Base-by-base conservation (phyloP, 2,329 filamentous ascomycete genomes). In the Diaporthe caulivora region DNA sequence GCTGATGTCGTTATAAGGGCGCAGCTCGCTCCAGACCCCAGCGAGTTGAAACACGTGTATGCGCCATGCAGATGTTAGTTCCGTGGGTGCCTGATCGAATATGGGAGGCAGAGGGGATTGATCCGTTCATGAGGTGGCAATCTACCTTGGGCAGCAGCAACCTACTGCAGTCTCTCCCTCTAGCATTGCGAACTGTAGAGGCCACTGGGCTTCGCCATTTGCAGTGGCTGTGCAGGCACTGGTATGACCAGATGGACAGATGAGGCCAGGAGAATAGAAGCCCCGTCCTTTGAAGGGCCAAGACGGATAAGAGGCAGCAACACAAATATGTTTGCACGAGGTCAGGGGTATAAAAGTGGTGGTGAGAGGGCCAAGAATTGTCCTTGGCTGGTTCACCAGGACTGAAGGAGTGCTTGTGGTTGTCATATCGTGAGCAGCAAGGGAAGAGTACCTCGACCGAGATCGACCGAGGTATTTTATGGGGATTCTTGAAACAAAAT, bases 161-260 rank as follows among this genome's bases (percentile, higher is more conserved):
- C 70, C 24, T 9, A 55, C 70, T 29, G 34, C 70, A 26, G 70
- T 65, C 31, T 65, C 70, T 3, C 47, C 57, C 10, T 60, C 17
- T 34, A 55, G 18, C 70, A 71, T 65, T 26, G 21, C 40, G 18
- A 65, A 55, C 34, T 71, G 70, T 24, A 71, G 47, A 44, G 60
- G 29, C 70, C 70, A 71, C 8, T 65, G 34, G 11, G 47, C 57
- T 24, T 18, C 49, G 17, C 69, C 57, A 7, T 26, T 55, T n/a
- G 57, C 67, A 29, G 53, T 70, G 10, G 67, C 67, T 34, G 53
- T 70, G 26, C 70, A 65, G 13, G 57, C 70, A 71, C 70, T 44
- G 44, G 21, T 64, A 2, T 42, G 54, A 10, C 57, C 57, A 6
- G 37, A 24, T 7, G 70, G 70, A 53, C 57, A 71, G 13, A 54